Conservation (phyloP, 352 stramenopile genomes). For the Globisporangium heterothallicum region DNA sequence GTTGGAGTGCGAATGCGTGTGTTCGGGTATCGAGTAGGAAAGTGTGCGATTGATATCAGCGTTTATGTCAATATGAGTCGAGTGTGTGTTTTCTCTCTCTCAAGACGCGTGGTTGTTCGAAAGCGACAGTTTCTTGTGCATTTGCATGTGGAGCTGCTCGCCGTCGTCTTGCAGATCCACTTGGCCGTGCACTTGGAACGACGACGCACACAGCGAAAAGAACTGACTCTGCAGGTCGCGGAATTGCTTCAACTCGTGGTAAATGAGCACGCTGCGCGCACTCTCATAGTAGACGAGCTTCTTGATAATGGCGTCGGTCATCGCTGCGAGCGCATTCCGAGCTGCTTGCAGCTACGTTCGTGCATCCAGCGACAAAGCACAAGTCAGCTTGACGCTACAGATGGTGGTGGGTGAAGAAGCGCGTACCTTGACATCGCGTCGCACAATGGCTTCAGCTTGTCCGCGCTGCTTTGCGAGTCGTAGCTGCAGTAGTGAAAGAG, state of each 20-base stretch:
- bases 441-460: slow-evolving; percentile 21
- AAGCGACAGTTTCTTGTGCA: neutral
- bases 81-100: neutral
- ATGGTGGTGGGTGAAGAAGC: neutral
- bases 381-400: too few relatives aligned
- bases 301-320: slow-evolving; percentile 18
- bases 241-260: slow-evolving; percentile 23
- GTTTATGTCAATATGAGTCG: neutral
- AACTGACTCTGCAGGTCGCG: slow-evolving; percentile 22
- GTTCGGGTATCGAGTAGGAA: neutral
- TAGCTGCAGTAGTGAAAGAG: slow-evolving; percentile 16
- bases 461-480: slow-evolving; percentile 16
- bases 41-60: neutral
- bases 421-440: slow-evolving; percentile 24
- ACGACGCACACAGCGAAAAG: slow-evolving; percentile 17
- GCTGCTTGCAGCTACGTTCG: slow-evolving; percentile 24
- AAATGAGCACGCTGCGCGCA: slow-evolving; percentile 17
- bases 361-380: too few relatives aligned
- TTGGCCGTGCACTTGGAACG: slow-evolving; percentile 15
- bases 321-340: slow-evolving; percentile 1
- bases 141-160: neutral
- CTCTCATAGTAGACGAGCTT: slow-evolving; percentile 24
- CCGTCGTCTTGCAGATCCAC: neutral
- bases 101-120: neutral
- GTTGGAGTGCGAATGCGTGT: neutral